A percentile compares a stretch with the other conserved stretches of the same genome.
These are phyloP conservation scores for Leccinum aurantiacum DNA, from an alignment of 768 basidiomycete species.

Conservation along the genomic window DNA sequence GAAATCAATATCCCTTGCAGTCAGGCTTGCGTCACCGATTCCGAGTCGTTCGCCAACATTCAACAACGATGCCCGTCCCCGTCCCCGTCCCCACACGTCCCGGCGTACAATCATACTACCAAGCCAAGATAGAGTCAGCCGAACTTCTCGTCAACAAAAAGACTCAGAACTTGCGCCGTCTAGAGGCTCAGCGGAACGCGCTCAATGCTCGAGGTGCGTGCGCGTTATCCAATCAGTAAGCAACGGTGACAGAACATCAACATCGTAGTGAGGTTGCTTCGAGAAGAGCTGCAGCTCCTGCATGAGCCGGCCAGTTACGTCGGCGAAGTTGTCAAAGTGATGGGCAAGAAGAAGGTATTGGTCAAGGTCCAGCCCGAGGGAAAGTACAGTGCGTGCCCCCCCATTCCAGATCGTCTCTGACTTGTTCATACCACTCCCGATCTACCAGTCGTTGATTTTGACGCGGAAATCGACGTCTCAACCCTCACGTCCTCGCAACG, in stretches of 20 bases:
- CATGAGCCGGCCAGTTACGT: slow-evolving; percentile 98
- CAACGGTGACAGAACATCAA: slow-evolving; percentile 5
- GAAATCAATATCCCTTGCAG: neutral
- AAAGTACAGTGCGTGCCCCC: slow-evolving; percentile 94
- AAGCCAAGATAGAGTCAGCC: slow-evolving; percentile 92
- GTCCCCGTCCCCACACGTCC: slow-evolving; percentile 29
- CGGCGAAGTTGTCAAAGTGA: slow-evolving; percentile 96
- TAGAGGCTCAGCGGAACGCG: slow-evolving; percentile 97
- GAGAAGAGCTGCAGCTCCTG: slow-evolving; percentile 90
- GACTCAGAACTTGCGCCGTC: slow-evolving; percentile 91
- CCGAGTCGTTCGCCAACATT: neutral
- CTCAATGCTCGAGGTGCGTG: slow-evolving; percentile 86
- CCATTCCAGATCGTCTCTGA: neutral
- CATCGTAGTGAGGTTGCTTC: slow-evolving; percentile 73
- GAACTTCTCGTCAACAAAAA: slow-evolving; percentile 89
- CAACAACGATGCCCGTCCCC: slow-evolving; percentile 33
- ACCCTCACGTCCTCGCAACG: slow-evolving; percentile 83
- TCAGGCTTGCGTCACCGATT: neutral
- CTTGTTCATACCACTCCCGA: neutral
- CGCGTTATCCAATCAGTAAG: neutral
- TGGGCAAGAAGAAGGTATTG: slow-evolving; percentile 98
- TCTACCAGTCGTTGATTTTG: slow-evolving; percentile 84
- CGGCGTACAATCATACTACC: slow-evolving; percentile 88
- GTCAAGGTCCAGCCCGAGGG: slow-evolving; percentile 99
- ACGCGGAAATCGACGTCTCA: slow-evolving; percentile 78